Evolutionary conservation across 768 basidiomycete genomes (phyloP).

Genomic region (Lactarius pseudohatsudake): DNA sequence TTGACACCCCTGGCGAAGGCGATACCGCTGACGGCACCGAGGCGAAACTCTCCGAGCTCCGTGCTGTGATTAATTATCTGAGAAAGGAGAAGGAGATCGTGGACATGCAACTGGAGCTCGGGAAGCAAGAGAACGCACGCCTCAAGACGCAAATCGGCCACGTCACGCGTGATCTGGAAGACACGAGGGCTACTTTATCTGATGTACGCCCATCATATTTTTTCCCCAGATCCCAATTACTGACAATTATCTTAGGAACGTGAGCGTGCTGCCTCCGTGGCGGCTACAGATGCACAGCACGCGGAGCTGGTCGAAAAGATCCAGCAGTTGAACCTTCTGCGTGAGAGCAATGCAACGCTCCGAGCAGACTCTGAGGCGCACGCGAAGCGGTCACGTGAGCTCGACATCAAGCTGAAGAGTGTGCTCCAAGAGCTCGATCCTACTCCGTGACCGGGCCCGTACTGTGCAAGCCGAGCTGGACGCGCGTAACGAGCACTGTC

Average conservation of each 20-base stretch:
- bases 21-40: conserved; percentile 54
- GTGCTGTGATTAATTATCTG: conserved; percentile 76
- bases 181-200: conserved; percentile 65
- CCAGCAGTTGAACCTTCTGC: conserved; percentile 80
- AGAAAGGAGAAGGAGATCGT: conserved; percentile 92
- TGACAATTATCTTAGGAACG: conserved; percentile 62
- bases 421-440: conserved; percentile 69
- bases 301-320: conserved; percentile 83
- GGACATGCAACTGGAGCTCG: conserved; percentile 81
- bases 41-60: conserved; percentile 67
- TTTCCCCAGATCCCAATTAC: background rate
- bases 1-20: conserved; percentile 42
- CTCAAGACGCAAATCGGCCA: conserved; percentile 77
- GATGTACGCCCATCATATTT: conserved; percentile 50
- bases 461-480: conserved; percentile 72
- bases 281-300: conserved; percentile 75
- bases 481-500: conserved; percentile 63
- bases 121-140: conserved; percentile 73
- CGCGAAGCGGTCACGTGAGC: conserved; percentile 61
- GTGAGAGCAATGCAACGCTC: conserved; percentile 86
- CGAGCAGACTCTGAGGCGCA: conserved; percentile 75
- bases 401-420: conserved; percentile 61
- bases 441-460: conserved; percentile 65
- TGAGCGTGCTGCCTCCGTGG: conserved; percentile 68
- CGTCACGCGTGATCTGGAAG: conserved; percentile 65